These are phyloP conservation scores for Syncephalastrum monosporum DNA, from an alignment of 371 early-diverging fungal genomes.

Conservation along the genomic window DNA sequence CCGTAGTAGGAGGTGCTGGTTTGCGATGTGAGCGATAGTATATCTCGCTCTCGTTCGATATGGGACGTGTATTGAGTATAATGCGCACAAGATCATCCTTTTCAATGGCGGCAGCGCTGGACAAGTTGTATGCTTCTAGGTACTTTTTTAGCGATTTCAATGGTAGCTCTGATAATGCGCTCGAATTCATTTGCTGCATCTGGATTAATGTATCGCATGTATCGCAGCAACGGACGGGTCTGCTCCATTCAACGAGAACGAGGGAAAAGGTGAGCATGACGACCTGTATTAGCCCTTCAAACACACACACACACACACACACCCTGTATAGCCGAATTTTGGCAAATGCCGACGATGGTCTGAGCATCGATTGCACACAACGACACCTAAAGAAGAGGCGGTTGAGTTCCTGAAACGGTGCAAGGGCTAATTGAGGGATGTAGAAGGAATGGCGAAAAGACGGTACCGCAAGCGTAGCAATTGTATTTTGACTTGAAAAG, in stretches of 20 bases:
- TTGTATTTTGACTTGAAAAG: constrained; percentile 46
- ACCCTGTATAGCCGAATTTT: constrained; percentile 44
- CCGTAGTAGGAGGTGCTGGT: neutral
- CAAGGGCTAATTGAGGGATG: neutral
- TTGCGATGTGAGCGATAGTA: constrained; percentile 29
- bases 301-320: neutral
- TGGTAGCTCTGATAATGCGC: constrained; percentile 22
- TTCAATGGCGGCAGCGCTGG: constrained; percentile 36
- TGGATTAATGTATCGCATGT: constrained; percentile 37
- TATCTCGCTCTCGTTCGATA: constrained; percentile 42
- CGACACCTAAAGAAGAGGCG: constrained; percentile 27
- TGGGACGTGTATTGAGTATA: constrained; percentile 44
- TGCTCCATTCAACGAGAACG: constrained; percentile 2
- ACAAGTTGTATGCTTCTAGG: constrained; percentile 39
- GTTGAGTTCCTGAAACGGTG: neutral
- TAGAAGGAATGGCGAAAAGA: neutral
- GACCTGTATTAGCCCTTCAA: neutral
- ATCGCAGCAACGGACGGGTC: constrained; percentile 45
- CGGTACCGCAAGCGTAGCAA: constrained; percentile 51
- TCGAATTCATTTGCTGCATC: constrained; percentile 46
- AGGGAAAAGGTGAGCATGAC: neutral
- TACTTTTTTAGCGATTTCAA: constrained; percentile 37
- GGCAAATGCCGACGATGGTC: constrained; percentile 30
- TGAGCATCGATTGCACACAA: constrained; percentile 46
- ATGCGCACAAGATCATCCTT: constrained; percentile 45